These are phyloP conservation scores for Ochromonas danica DNA, from an alignment of 108 stramenopile species.

Conservation along the genomic window DNA sequence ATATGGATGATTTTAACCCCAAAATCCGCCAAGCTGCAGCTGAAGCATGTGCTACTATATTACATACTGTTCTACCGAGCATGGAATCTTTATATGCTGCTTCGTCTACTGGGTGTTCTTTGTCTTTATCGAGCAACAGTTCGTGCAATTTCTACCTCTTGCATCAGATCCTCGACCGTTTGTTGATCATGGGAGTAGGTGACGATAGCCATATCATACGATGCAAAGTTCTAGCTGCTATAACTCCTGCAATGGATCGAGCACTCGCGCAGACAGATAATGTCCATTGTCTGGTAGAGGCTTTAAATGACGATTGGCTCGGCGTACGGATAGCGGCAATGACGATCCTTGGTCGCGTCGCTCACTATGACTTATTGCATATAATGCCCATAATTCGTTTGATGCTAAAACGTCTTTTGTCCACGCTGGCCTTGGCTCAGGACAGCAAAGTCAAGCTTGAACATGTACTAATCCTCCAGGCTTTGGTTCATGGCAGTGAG, in stretches of 20 bases:
- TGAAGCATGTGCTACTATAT: conserved; percentile 3
- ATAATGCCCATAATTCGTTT: conserved; percentile 33
- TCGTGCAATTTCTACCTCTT: not conserved
- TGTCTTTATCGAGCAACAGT: too few species aligned
- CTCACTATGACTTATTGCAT: conserved; percentile 34
- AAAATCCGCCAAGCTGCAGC: conserved; percentile 8
- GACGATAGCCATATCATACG: conserved; percentile 20
- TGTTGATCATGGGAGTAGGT: conserved; percentile 31
- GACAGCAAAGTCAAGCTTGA: not conserved
- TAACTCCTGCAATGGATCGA: conserved; percentile 20
- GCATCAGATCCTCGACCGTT: conserved; percentile 6
- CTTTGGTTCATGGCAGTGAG: not conserved
- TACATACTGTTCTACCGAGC: not conserved
- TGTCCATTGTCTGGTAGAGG: conserved; percentile 35
- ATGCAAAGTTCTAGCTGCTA: not conserved
- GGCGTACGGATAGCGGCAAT: conserved; percentile 6
- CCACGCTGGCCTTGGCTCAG: not conserved
- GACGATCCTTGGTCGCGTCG: conserved; percentile 11
- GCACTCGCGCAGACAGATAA: not conserved
- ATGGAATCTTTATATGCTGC: too few species aligned
- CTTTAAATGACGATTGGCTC: conserved; percentile 18
- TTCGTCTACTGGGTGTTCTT: too few species aligned
- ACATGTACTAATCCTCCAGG: conserved; percentile 17
- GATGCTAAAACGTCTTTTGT: not conserved
- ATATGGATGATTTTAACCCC: conserved; percentile 31